Conservation (phyloP, 2,329 filamentous ascomycete genomes). For the Blumeria graminis region DNA sequence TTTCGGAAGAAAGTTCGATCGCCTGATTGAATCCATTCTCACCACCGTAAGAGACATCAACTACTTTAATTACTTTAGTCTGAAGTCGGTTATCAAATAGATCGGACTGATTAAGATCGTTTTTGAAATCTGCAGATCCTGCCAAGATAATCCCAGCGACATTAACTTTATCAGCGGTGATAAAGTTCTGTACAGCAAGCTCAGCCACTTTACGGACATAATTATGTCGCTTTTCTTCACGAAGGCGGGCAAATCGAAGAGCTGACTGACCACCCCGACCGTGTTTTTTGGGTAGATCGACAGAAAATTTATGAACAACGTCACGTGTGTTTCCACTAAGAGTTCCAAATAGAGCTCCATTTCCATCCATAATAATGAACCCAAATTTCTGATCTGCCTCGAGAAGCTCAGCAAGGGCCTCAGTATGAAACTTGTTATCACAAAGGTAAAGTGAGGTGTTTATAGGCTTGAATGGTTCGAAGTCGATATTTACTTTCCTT, state of each 20-base stretch:
- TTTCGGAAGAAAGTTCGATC: slow-evolving; percentile 86
- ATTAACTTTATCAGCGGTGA: slow-evolving; percentile 95
- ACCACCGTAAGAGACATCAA: slow-evolving; percentile 94
- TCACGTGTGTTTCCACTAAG: slow-evolving; percentile 94
- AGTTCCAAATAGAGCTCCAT: slow-evolving; percentile 90
- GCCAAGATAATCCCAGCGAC: slow-evolving; percentile 87
- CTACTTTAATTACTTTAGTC: slow-evolving; percentile 95
- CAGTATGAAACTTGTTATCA: slow-evolving; percentile 99
- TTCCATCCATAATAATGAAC: slow-evolving; percentile 99
- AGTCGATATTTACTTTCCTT: slow-evolving; percentile 98
- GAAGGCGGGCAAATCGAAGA: slow-evolving; percentile 94
- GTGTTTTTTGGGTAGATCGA: slow-evolving; percentile 99
- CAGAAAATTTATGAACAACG: slow-evolving; percentile 90
- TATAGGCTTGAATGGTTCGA: slow-evolving; percentile 99
- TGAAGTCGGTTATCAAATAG: slow-evolving; percentile 85
- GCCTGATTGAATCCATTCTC: slow-evolving; percentile 99
- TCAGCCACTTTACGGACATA: slow-evolving; percentile 98
- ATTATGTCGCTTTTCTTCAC: slow-evolving; percentile 99
- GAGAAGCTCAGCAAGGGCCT: slow-evolving; percentile 85
- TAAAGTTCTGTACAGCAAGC: slow-evolving; percentile 94
- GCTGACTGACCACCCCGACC: slow-evolving; percentile 99
- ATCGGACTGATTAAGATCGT: slow-evolving; percentile 91
- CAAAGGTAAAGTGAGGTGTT: slow-evolving; percentile 98
- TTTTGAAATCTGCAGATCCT: slow-evolving; percentile 98
- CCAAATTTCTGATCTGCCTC: slow-evolving; percentile 98